phyloP scores from a whole-genome alignment of 306 rosid genomes.

The Dalbergia oliveri region DNA sequence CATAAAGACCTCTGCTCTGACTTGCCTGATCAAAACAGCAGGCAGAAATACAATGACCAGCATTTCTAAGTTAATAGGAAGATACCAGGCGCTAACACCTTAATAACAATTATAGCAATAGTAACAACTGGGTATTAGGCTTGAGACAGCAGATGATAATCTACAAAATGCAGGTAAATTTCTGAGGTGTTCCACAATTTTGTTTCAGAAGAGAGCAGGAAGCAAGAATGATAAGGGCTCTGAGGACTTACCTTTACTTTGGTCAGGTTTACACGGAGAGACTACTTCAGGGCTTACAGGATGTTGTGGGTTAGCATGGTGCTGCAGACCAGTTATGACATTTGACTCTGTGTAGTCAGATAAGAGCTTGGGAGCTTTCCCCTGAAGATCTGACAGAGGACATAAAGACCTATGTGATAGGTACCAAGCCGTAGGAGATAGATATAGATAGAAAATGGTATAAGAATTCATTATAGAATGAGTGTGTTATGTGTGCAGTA shows the following conservation, averaged over 20 bases:
- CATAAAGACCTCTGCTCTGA: constrained; percentile 48
- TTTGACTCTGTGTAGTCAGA: constrained; percentile 48
- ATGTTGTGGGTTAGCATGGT: constrained; percentile 33
- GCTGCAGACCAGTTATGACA: constrained; percentile 43
- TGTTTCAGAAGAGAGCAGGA: not conserved
- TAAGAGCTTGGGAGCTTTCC: constrained; percentile 33
- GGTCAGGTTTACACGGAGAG: constrained; percentile 22
- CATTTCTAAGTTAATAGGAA: constrained; percentile 19
- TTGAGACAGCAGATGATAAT: not conserved
- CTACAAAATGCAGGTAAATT: not conserved
- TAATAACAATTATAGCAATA: not conserved
- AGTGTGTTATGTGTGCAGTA: too few relatives aligned
- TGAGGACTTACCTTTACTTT: constrained; percentile 46
- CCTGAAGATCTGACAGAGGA: constrained; percentile 39
- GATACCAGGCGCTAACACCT: constrained; percentile 11
- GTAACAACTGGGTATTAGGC: constrained; percentile 1
- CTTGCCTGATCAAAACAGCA: constrained; percentile 53
- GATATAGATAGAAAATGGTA: too few relatives aligned
- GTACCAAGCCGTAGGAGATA: too few relatives aligned
- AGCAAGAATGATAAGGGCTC: constrained; percentile 24
- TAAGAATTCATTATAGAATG: too few relatives aligned
- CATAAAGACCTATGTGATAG: constrained; percentile 47
- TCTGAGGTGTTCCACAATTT: not conserved
- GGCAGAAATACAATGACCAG: constrained; percentile 17
- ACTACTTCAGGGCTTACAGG: constrained; percentile 26